phyloP scores from a whole-genome alignment of 2,329 filamentous ascomycete genomes.

The Aspergillus puulaauensis region DNA sequence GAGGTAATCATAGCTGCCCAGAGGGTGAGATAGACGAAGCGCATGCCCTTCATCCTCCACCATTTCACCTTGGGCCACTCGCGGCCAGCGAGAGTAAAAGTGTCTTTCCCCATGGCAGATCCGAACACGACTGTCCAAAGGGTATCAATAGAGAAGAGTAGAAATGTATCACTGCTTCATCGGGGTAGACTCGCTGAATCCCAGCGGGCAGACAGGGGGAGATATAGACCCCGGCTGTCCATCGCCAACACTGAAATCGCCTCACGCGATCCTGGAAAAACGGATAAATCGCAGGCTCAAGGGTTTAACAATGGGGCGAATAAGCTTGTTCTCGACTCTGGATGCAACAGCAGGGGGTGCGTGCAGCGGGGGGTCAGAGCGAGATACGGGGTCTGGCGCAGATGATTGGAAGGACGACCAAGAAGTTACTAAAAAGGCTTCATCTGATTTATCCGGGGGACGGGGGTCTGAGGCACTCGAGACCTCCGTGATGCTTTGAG shows the following conservation, averaged over 20 bases:
- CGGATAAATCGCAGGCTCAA: constrained; percentile 1
- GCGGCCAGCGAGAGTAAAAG: constrained; percentile 21
- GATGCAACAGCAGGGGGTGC: not conserved
- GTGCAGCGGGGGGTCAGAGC: no score
- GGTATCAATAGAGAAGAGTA: not conserved
- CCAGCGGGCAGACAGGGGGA: not conserved
- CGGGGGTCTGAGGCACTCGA: no score
- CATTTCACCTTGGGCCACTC: constrained; percentile 25
- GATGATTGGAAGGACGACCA: no score
- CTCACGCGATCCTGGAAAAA: not conserved
- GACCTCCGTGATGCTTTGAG: no score
- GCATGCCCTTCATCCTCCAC: constrained; percentile 22
- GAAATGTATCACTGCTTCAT: no score
- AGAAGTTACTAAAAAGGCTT: no score
- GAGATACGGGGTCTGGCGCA: no score
- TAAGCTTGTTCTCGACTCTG: not conserved
- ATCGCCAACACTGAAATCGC: no score
- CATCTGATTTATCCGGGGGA: no score
- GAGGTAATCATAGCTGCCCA: constrained; percentile 9
- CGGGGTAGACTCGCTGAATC: no score
- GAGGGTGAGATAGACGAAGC: constrained; percentile 19
- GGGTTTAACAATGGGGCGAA: not conserved
- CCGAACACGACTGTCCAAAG: not conserved
- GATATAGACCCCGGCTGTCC: not conserved
- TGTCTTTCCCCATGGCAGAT: constrained; percentile 8